A percentile compares a stretch with the other conserved stretches of the same genome.
Conservation (phyloP, 2,329 filamentous ascomycete species). For the Claviceps maximensis region DNA sequence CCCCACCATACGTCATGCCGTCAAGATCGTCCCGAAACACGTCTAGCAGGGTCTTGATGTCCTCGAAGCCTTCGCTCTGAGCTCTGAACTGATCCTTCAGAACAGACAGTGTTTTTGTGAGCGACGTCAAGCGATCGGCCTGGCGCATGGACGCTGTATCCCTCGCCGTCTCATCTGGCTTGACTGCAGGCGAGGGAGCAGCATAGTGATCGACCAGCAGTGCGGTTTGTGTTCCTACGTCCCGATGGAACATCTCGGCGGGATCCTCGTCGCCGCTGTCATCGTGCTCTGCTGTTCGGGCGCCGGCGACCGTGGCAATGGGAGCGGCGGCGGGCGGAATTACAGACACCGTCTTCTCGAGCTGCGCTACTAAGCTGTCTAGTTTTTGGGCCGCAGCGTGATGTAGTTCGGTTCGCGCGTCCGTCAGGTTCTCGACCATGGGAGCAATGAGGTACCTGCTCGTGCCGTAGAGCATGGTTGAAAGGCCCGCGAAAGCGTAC, state of each 20-base stretch:
- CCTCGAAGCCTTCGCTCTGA: conserved; percentile 35
- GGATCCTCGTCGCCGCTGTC: conserved; percentile 46
- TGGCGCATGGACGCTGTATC: conserved; percentile 25
- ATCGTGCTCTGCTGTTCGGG: conserved; percentile 2
- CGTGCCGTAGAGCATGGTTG: conserved; percentile 55
- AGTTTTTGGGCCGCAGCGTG: conserved; percentile 33
- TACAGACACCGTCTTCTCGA: conserved; percentile 46
- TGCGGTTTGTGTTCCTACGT: conserved; percentile 63
- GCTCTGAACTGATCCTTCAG: conserved; percentile 30
- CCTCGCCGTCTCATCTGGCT: neutral
- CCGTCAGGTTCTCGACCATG: conserved; percentile 39
- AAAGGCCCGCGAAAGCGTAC: conserved; percentile 42
- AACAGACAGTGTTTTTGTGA: conserved; percentile 29
- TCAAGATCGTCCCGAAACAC: conserved; percentile 55
- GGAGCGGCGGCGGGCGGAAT: conserved; percentile 29
- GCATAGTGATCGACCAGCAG: conserved; percentile 21
- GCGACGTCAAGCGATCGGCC: conserved; percentile 25
- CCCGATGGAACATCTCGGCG: conserved; percentile 68
- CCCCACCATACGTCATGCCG: conserved; percentile 35
- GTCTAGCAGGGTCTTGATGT: conserved; percentile 39
- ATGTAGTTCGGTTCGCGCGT: conserved; percentile 40
- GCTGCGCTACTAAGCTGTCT: conserved; percentile 31
- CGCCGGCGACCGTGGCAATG: conserved; percentile 7
- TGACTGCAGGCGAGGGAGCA: conserved; percentile 6
- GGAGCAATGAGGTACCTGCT: conserved; percentile 56